Base-by-base conservation (phyloP, 2,329 filamentous ascomycete genomes). In the Apiospora arundinis region DNA sequence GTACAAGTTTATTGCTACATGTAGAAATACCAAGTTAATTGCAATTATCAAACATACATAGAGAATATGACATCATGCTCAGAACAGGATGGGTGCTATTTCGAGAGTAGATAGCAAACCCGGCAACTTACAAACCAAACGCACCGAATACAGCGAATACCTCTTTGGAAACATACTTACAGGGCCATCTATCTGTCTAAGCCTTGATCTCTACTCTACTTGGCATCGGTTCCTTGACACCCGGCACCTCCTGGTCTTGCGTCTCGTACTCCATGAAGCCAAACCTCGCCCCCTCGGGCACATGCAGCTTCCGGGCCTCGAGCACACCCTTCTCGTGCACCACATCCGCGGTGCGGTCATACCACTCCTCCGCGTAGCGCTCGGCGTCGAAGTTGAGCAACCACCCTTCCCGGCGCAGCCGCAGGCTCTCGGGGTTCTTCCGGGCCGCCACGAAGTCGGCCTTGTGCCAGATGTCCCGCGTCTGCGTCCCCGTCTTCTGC, bases 381-480 rank as follows among this genome's bases (percentile, higher is more conserved):
- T 88, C 85, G 37, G 85, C 82, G 74, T 88, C 85, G 73, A 86
- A 85, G 49, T 81, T 78, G 28, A 87, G 79, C 11, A 88, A 78
- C 85, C 85, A 87, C 69, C 81, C 82, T 74, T 87, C 85, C 48
- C 85, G 80, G 14, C 82, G 78, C 68, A 87, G 75, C 70, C 85
- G 81, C 74, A 87, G 80, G 25, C 80, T 81, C 71, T 83, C 79
- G 0, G 84, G 85, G 68, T 85, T 79, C 73, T 82, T 79, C 75
- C 82, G 82, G n/a, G 85, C 83, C 32, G 81, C 81, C 42, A 79
- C 80, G 80, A 84, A 87, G 76, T 86, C 83, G 9, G 85, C 85
- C 76, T 84, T 85, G 77, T 88, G 86, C 86, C 85, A 88, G 77
- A 83, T 83, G 73, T 86, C 84, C 44, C 85, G 79, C 1, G 85